phyloP scores from a whole-genome alignment of 2,329 filamentous ascomycete genomes.

The Talaromyces sp. region DNA sequence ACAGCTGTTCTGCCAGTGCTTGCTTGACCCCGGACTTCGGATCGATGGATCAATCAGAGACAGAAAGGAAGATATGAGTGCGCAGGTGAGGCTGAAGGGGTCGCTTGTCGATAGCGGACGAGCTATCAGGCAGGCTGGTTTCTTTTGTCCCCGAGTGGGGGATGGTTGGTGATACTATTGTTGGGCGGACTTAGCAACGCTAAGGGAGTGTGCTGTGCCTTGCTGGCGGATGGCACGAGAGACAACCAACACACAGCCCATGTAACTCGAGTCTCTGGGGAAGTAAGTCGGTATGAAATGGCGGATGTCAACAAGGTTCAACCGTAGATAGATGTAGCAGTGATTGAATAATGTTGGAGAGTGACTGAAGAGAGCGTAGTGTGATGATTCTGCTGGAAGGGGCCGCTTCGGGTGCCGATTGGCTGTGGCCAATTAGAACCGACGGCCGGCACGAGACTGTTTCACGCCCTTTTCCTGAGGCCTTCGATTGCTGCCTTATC shows the following conservation, averaged over 20 bases:
- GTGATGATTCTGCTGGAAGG: constrained; percentile 6
- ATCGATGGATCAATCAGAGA: background rate
- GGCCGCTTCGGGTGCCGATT: constrained; percentile 1
- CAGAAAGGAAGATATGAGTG: background rate
- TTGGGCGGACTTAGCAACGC: background rate
- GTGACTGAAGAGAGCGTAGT: background rate
- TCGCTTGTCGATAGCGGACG: background rate
- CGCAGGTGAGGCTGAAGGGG: background rate
- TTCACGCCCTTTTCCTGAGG: background rate
- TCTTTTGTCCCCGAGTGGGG: constrained; percentile 1
- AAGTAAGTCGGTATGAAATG: background rate
- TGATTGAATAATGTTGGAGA: too few relatives aligned
- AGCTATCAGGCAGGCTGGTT: background rate
- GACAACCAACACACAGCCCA: constrained; percentile 12
- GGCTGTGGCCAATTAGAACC: background rate
- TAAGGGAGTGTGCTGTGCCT: constrained; percentile 12
- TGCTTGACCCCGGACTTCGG: background rate
- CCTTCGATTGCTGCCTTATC: background rate
- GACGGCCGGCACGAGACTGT: background rate
- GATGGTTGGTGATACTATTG: constrained; percentile 6
- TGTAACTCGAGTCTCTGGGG: background rate
- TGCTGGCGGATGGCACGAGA: constrained; percentile 17
- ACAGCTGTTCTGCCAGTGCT: background rate
- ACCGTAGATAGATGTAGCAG: background rate
- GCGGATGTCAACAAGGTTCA: too few relatives aligned